A percentile compares a stretch with the other conserved stretches of the same genome.
phyloP scores from a whole-genome alignment of 257 asterid species.

The Petunia secreta region DNA sequence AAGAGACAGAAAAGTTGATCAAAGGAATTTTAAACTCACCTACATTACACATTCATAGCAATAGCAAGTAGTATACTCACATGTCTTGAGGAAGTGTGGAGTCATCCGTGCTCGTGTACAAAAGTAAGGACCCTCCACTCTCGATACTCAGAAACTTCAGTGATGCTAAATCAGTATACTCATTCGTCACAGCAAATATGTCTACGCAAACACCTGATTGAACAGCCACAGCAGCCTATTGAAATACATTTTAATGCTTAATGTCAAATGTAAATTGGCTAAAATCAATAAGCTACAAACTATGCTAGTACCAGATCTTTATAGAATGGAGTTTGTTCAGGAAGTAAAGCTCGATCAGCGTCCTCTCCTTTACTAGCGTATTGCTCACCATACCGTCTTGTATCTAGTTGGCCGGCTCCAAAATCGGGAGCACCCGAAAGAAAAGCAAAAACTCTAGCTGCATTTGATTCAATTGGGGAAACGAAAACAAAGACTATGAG shows the following conservation, averaged over 20 bases:
- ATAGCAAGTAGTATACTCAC: conserved; percentile 54
- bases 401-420: conserved; percentile 98
- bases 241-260: conserved; percentile 42
- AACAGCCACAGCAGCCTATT: conserved; percentile 98
- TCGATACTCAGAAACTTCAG: conserved; percentile 96
- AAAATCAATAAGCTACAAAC: conserved; percentile 28
- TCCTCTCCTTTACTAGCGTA: conserved; percentile 99
- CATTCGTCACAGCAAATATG: conserved; percentile 96
- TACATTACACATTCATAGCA: conserved; percentile 15
- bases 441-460: conserved; percentile 97
- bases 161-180: conserved; percentile 98
- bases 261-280: conserved; percentile 31
- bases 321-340: conserved; percentile 96
- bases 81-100: conserved; percentile 99
- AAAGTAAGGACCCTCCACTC: conserved; percentile 97
- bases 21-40: background rate
- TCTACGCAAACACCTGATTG: conserved; percentile 98
- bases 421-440: conserved; percentile 96
- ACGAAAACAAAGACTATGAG: conserved; percentile 6
- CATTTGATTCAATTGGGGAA: conserved; percentile 35
- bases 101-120: conserved; percentile 90
- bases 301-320: conserved; percentile 79
- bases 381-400: conserved; percentile 95
- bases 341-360: conserved; percentile 97
- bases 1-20: conserved; percentile 4